These are phyloP conservation scores for Tritrichomonas foetus DNA, from an alignment of 208 protist species.

Conservation along the genomic window DNA sequence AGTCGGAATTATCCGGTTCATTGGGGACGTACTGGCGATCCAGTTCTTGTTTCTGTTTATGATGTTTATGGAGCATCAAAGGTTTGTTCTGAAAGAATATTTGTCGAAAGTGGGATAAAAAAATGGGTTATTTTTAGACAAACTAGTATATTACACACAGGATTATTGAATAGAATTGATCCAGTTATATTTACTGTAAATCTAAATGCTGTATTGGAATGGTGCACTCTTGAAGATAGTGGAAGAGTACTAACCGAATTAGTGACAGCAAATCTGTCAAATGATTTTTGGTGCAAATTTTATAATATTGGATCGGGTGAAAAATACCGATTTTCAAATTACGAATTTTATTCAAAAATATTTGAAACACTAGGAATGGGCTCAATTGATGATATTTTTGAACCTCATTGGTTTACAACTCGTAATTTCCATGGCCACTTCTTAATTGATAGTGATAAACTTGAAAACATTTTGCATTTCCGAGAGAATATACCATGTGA, in stretches of 20 bases:
- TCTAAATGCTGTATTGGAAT: background rate
- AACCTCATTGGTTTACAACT: constrained; percentile 16
- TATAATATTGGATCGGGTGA: constrained; percentile 25
- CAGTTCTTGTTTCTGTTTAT: background rate
- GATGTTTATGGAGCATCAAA: constrained; percentile 17
- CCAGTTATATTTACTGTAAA: background rate
- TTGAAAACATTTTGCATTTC: background rate
- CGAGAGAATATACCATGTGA: background rate
- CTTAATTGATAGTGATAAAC: background rate
- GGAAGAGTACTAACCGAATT: background rate
- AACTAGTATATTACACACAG: background rate
- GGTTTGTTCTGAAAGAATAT: background rate
- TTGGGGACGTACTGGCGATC: constrained; percentile 26
- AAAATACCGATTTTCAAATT: background rate
- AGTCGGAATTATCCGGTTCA: background rate
- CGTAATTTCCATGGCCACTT: constrained; percentile 10
- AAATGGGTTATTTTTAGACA: background rate
- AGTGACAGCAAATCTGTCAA: background rate
- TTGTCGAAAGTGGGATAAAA: background rate
- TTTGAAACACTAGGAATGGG: background rate
- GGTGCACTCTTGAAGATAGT: constrained; percentile 27
- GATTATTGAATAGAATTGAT: background rate
- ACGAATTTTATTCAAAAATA: background rate
- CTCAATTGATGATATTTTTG: background rate
- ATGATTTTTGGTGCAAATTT: background rate